Percentiles rank a stretch among this genome's conserved stretches.
These are phyloP conservation scores for Musa itinerans DNA, from an alignment of 176 grass and related monocot species.

Conservation along the genomic window DNA sequence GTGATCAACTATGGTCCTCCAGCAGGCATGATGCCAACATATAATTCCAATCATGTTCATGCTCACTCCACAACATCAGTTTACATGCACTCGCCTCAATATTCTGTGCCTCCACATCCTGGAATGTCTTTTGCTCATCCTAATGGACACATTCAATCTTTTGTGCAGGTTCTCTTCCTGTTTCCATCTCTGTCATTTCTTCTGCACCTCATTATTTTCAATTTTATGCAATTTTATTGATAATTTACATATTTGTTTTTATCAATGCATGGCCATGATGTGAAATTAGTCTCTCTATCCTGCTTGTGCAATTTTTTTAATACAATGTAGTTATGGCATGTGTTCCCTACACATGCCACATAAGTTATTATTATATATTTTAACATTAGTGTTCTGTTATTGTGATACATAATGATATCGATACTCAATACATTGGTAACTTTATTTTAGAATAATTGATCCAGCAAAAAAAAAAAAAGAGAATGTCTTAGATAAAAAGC, in stretches of 20 bases:
- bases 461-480: too few species aligned
- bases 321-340: too few species aligned
- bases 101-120: conserved; percentile 40
- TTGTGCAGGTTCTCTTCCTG: conserved; percentile 36
- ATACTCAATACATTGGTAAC: too few species aligned
- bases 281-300: too few species aligned
- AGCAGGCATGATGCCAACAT: conserved; percentile 39
- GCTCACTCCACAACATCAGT: conserved; percentile 8
- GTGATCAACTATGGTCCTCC: conserved; percentile 34
- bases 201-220: background rate
- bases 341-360: too few species aligned
- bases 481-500: too few species aligned
- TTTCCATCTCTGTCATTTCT: background rate
- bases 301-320: too few species aligned
- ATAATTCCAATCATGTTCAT: conserved; percentile 30
- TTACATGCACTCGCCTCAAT: conserved; percentile 49
- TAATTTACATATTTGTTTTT: background rate
- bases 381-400: too few species aligned
- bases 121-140: conserved; percentile 50
- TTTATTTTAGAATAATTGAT: too few species aligned
- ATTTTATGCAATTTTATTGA: background rate
- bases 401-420: too few species aligned
- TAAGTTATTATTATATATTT: too few species aligned
- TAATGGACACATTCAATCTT: conserved; percentile 41
- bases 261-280: too few species aligned